Conservation (phyloP, 768 basidiomycete genomes). For the Coprinopsis sp. region DNA sequence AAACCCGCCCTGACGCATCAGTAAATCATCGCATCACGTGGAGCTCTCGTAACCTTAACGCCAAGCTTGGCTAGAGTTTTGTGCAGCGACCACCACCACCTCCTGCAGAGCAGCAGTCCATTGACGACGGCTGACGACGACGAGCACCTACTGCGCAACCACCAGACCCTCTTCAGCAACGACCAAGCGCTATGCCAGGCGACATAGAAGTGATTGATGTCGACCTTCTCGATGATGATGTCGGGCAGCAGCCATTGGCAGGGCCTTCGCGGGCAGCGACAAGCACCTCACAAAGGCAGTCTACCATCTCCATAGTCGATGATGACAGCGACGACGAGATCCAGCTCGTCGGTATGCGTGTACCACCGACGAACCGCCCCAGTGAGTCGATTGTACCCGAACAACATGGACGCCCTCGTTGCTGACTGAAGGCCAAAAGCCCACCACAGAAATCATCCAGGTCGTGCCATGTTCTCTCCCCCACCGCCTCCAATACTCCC, state of each 20-base stretch:
- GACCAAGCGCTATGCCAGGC: slow-evolving; percentile 18
- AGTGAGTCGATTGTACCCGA: too few relatives aligned
- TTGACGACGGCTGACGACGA: slow-evolving; percentile 23
- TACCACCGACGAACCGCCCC: background rate
- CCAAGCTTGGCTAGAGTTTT: slow-evolving; percentile 10
- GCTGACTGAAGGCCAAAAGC: too few relatives aligned
- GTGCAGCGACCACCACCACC: slow-evolving; percentile 21
- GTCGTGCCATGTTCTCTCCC: slow-evolving; percentile 26
- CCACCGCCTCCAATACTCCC: slow-evolving; percentile 44
- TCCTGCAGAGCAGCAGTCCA: slow-evolving; percentile 27
- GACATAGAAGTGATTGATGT: slow-evolving; percentile 43
- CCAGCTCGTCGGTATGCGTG: background rate
- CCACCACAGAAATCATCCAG: too few relatives aligned
- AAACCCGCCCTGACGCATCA: too few relatives aligned
- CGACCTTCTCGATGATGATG: slow-evolving; percentile 31
- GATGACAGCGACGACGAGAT: slow-evolving; percentile 31
- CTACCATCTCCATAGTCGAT: slow-evolving; percentile 34
- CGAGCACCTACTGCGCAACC: too few relatives aligned
- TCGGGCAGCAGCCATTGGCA: slow-evolving; percentile 10
- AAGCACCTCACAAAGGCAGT: too few relatives aligned
- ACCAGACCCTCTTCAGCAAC: slow-evolving; percentile 8
- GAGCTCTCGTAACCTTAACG: background rate
- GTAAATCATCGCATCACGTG: slow-evolving; percentile 7
- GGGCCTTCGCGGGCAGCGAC: background rate
- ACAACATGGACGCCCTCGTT: too few relatives aligned